A percentile compares a stretch with the other conserved stretches of the same genome.
Evolutionary conservation across 208 protist genomes (phyloP).

Genomic region (Crithidia expoeki): DNA sequence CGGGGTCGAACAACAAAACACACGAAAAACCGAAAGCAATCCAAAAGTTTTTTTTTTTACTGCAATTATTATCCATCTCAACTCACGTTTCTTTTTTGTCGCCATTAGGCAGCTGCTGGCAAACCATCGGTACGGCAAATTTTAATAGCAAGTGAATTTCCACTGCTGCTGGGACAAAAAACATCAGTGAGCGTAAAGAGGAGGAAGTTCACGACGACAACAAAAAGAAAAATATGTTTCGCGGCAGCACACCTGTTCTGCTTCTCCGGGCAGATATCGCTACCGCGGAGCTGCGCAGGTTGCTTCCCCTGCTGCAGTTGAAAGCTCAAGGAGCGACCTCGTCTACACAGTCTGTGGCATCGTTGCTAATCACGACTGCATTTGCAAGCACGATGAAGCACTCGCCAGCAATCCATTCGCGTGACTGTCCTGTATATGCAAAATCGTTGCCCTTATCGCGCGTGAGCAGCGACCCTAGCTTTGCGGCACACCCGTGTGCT

Average conservation of each 20-base stretch:
- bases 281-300: conserved; percentile 21
- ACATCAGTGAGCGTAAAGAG: too few relatives aligned
- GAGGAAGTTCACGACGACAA: background rate
- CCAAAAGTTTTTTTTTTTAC: too few relatives aligned
- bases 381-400: conserved; percentile 27
- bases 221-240: conserved; percentile 15
- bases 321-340: background rate
- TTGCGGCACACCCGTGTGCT: conserved; percentile 55
- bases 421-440: conserved; percentile 63
- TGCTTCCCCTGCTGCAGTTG: conserved; percentile 32
- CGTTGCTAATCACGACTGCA: conserved; percentile 42
- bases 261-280: conserved; percentile 23
- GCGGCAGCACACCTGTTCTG: conserved; percentile 4
- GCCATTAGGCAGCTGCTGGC: too few relatives aligned
- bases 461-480: conserved; percentile 46
- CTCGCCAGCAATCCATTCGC: conserved; percentile 21
- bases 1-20: too few relatives aligned
- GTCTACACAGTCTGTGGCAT: conserved; percentile 31
- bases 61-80: too few relatives aligned
- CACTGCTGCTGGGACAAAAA: too few relatives aligned
- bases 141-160: too few relatives aligned
- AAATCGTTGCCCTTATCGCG: conserved; percentile 49
- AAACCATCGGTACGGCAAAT: too few relatives aligned
- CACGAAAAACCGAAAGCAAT: too few relatives aligned
- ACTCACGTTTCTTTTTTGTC: too few relatives aligned